Base-by-base conservation (phyloP, 202 grass and related monocot genomes). In the Zizania palustris region DNA sequence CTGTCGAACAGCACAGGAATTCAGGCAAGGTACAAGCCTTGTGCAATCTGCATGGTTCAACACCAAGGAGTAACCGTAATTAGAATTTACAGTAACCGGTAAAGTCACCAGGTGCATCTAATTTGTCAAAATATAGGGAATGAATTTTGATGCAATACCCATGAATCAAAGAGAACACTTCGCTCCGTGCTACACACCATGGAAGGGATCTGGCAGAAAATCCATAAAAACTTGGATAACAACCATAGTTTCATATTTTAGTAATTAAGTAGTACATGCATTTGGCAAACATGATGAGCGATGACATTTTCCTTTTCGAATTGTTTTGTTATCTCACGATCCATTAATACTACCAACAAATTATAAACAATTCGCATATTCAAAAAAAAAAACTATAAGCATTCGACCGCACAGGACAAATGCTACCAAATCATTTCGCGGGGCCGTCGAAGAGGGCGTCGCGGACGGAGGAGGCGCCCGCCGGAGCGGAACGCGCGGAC, bases 401-500 rank as follows among this genome's bases (percentile, higher is more conserved):
- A 63, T 49, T 50, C 71, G 16, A 45, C 5, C 20, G 2, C 40
- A 58, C n/a, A 65, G 76, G 75, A 75, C 69, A 84, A 75, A 74
- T n/a, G 50, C 70, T 57, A 59, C 39, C 28, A 13, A 48, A 51
- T 51, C 15, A 51, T 51, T 51, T 51, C 28, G 62, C 45, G 39
- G 63, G 3, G 13, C 22, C 39, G 4, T 40, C 11, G 28, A 2
- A 28, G 69, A 79, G 33, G 46, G 4, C 75, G 45, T 79, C 67
- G 18, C 76, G 38, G 78, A 28, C 28, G 2, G 28, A 86, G 86
- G 72, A 73, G 67, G 46, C 72, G 56, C 5, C 36, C 79, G 35
- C 81, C 76, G 36, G 57, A 58, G 2, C 42, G 50, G 82, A 84
- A 85, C 43, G 81, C 71, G 2, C 59, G 76, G n/a, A 34, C 43